Conservation (phyloP, 2,329 filamentous ascomycete species). For the Monilinia polystroma region DNA sequence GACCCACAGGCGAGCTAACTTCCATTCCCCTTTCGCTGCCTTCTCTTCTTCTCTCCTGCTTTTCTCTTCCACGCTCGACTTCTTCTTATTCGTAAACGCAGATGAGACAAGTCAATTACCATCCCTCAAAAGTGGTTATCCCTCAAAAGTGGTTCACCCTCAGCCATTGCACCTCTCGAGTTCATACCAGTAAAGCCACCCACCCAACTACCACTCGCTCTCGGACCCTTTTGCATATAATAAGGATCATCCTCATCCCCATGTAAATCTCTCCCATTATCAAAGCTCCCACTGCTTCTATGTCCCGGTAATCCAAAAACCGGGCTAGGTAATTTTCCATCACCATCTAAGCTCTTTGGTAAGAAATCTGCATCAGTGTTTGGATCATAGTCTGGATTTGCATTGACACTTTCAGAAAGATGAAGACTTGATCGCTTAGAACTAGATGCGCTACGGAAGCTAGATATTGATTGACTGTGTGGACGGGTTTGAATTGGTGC, state of each 20-base stretch:
- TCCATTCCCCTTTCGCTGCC: slow-evolving; percentile 19
- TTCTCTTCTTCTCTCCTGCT: background rate
- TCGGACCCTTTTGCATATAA: slow-evolving; percentile 7
- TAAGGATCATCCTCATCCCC: slow-evolving; percentile 6
- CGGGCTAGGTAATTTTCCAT: slow-evolving; percentile 14
- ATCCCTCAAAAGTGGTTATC: slow-evolving; percentile 12
- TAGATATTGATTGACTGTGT: slow-evolving; percentile 7
- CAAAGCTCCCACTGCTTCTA: slow-evolving; percentile 14
- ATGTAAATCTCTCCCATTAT: background rate
- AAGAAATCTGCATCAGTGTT: slow-evolving; percentile 17
- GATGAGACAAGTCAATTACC: background rate
- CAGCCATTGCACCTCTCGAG: background rate
- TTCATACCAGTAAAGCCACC: no score
- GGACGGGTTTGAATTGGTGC: slow-evolving; percentile 8
- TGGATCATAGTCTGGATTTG: slow-evolving; percentile 19
- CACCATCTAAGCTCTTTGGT: slow-evolving; percentile 16
- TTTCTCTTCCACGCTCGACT: background rate
- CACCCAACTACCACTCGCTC: background rate
- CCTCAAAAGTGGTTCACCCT: slow-evolving; percentile 13
- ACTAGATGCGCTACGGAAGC: background rate
- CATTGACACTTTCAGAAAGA: background rate
- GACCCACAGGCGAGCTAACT: slow-evolving; percentile 30
- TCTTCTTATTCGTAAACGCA: background rate
- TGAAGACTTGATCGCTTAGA: background rate
- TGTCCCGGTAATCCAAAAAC: background rate